Evolutionary conservation across 179 eudicot genomes (phyloP), one percentile per base, ranked within the genome.

Genomic region (Dionaea muscipula): DNA sequence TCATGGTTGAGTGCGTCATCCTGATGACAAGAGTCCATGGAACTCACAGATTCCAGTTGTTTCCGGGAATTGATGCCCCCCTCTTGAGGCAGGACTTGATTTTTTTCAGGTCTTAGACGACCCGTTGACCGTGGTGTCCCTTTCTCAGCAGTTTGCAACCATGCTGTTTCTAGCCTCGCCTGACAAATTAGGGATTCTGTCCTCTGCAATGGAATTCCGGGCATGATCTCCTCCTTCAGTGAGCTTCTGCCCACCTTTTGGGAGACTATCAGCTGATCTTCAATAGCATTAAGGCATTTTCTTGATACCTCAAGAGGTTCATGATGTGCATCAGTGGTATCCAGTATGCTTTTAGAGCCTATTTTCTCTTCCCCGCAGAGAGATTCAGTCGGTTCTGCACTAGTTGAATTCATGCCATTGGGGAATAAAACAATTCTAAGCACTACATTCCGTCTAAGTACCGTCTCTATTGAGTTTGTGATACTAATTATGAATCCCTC

Each of bases 81-180:
- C 72, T 84, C n/a, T n/a, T n/a, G 98, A 51, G 96, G 99, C 58
- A 88, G 68, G 59, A 93, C 82, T 77, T 93, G 96, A 61, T 93
- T 85, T 68, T 79, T 81, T 63, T 93, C 99, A 1, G 96, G 89
- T 61, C 81, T 72, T 57, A 76, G 70, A 35, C 77, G 81, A 67
- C 73, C 76, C 61, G 76, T 31, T 55, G 94, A 78, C 50, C 86
- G 82, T 1, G 95, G 94, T 3, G 95, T 83, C 55, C 96, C 86
- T 74, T 79, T 88, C 72, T 88, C 96, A 40, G 77, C 82, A 58
- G 95, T 82, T 63, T 88, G 99, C 63, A 93, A 55, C 99, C 96
- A 88, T 26, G 99, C 99, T 6, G 89, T 88, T 83, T 93, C 99
- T 46, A 88, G 65, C 74, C 96, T 79, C 70, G 88, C 96, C 69